Evolutionary conservation across 2,329 filamentous ascomycete genomes (phyloP), one percentile per base, ranked within the genome.

Genomic region (Sclerotinia trifoliorum): DNA sequence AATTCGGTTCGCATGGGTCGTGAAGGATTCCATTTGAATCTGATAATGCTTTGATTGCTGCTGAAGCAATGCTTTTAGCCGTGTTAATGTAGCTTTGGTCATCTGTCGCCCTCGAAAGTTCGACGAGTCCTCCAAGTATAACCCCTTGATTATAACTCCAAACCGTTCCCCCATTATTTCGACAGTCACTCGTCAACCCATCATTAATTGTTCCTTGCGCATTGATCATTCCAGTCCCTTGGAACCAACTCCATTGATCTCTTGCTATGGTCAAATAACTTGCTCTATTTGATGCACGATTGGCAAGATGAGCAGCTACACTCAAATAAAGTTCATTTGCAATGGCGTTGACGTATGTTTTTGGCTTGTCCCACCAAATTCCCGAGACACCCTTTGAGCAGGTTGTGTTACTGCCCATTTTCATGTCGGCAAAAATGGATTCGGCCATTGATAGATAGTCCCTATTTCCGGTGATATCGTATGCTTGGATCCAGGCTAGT

Each of bases 91-190:
- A 84, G 75, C 29, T 61, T 3, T 51, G 11, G 39, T 75, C 69
- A 15, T 72, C 85, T 80, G 76, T 84, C 81, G 69, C 84, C 83
- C 56, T 88, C 78, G 63, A 83, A 79, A 58, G 85, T 83, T 89
- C 85, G 2, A 83, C 82, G 0, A 89, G 80, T 0, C 82, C 86
- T 15, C 84, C 81, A 5, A 90, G 81, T 32, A 89, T 80, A 1
- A 89, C 85, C 11, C 87, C 87, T 75, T 89, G 86, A 72, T 87
- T 87, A 75, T 88, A 88, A 0, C 82, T 81, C 79, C 81, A 87
- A 13, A 79, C 76, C 5, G 76, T 76, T 11, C 73, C 75, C 24
- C 76, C 78, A 51, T 81, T 80, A 67, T 86, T 86, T 51, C 81
- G 75, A 77, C 86, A 89, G 49, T 77, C 81, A 17, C 78, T 78